Evolutionary conservation across 2,329 filamentous ascomycete species (phyloP), one percentile per base, ranked within the genome.

Genomic region (Aspergillus texensis): DNA sequence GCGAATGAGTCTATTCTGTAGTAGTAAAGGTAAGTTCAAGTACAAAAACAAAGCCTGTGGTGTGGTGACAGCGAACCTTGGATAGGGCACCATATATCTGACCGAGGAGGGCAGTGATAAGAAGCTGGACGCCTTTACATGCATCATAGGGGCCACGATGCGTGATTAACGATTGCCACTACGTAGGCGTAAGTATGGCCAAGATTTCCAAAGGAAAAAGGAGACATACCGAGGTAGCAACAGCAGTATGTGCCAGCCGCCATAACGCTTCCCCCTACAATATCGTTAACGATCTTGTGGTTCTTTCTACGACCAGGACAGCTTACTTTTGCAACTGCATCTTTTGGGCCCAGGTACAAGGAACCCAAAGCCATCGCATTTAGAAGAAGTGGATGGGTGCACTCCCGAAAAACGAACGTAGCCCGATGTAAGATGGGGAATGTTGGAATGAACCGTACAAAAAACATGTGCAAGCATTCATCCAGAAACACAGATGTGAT

Each of bases 381-480:
- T 0, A 82, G 68, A 1, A 82, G 68, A 16, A 82, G 67, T 19
- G 80, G 75, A 60, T 81, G 79, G 1, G 78, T 78, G 65, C 78
- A 81, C 63, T 82, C 79, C 50, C 77, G 73, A 59, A 81, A 81
- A 1, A 81, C 74, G 30, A 82, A 82, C 0, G 80, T 82, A 36
- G 79, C 75, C 62, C 77, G 72, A 68, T 82, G 79, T 19, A 82
- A 67, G n/a, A 82, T 72, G 6, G 80, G 80, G 60, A 82, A 82
- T 1, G 79, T 81, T 3, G 80, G 80, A 30, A 81, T 81, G 62
- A 82, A 81, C 19, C 79, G 75, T 16, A 75, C 74, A 60, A 82
- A 82, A 68, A 82, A 82, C 79, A 82, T 81, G 62, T 82, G 80
- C 19, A 82, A 67, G 65, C 80, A 81, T 65, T 80, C 78, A 59